Evolutionary conservation across 106 monocot species (phyloP).

Genomic region (Apostasia ramifera): DNA sequence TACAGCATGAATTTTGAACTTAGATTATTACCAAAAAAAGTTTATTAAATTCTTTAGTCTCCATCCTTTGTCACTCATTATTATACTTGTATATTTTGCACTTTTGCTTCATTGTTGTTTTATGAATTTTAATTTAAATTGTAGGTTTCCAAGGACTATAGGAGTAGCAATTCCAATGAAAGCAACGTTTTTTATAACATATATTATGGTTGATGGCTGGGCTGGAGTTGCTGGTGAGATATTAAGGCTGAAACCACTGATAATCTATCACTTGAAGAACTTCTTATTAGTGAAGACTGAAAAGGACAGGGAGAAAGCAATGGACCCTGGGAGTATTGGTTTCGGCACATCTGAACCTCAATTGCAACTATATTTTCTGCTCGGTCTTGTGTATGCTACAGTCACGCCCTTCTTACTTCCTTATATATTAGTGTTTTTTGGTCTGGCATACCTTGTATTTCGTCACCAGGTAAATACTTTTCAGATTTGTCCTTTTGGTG

Average conservation of each 20-base stretch:
- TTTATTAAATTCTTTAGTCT: too few species aligned
- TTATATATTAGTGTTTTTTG: constrained; percentile 43
- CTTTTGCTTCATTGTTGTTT: too few species aligned
- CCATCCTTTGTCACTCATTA: too few species aligned
- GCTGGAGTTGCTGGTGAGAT: constrained; percentile 55
- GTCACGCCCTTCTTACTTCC: constrained; percentile 55
- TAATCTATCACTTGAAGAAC: constrained; percentile 47
- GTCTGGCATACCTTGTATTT: constrained; percentile 41
- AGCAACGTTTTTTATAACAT: constrained; percentile 59
- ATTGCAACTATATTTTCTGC: constrained; percentile 53
- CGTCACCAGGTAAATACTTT: constrained; percentile 41
- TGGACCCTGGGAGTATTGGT: constrained; percentile 57
- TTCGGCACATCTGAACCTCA: constrained; percentile 45
- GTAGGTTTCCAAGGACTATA: constrained; percentile 47
- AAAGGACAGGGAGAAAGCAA: constrained; percentile 46
- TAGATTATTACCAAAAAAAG: too few species aligned
- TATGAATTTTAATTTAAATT: neutral
- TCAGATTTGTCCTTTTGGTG: neutral
- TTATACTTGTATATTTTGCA: too few species aligned
- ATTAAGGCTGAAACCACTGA: constrained; percentile 40
- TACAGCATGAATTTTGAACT: too few species aligned
- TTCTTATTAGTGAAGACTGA: constrained; percentile 57
- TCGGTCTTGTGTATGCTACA: constrained; percentile 53
- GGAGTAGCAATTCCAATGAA: constrained; percentile 45
- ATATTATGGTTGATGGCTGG: constrained; percentile 57